These are phyloP conservation scores for Plasmodium gaboni DNA, from an alignment of 169 alveolate species.

Conservation along the genomic window DNA sequence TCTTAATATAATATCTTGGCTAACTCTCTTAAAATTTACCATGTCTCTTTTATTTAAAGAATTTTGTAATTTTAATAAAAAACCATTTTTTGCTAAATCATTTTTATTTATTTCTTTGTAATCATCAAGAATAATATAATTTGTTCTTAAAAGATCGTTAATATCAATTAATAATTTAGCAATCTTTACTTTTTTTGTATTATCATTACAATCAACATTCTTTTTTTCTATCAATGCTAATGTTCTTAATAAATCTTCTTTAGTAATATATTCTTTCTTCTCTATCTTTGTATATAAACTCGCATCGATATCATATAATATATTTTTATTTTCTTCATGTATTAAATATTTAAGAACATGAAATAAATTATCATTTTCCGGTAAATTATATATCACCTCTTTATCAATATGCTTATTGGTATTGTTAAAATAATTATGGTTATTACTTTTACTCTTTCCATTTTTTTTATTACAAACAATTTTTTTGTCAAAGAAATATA, in stretches of 20 bases:
- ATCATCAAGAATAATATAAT: not conserved
- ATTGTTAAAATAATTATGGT: too few species aligned
- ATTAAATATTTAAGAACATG: conserved; percentile 18
- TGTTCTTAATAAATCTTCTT: conserved; percentile 24
- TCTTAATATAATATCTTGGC: conserved; percentile 21
- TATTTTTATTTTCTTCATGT: conserved; percentile 9
- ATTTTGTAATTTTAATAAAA: conserved; percentile 56
- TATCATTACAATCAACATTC: conserved; percentile 21
- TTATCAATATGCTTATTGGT: not conserved
- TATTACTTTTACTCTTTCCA: conserved; percentile 12
- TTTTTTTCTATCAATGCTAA: conserved; percentile 26
- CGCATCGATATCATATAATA: conserved; percentile 15
- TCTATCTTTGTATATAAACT: conserved; percentile 1
- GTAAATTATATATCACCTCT: not conserved
- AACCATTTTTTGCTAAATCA: conserved; percentile 19
- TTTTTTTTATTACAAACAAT: conserved; percentile 37
- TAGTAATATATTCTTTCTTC: conserved; percentile 32
- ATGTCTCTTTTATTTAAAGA: conserved; percentile 42
- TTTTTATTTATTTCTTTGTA: conserved; percentile 16
- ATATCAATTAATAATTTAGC: conserved; percentile 25
- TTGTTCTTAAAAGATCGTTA: conserved; percentile 25
- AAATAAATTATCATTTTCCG: conserved; percentile 12
- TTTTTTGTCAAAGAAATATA: conserved; percentile 27
- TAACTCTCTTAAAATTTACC: conserved; percentile 37
- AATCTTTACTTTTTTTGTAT: conserved; percentile 16